Conservation (phyloP, 108 stramenopile genomes). For the Fragilariopsis cylindrus region DNA sequence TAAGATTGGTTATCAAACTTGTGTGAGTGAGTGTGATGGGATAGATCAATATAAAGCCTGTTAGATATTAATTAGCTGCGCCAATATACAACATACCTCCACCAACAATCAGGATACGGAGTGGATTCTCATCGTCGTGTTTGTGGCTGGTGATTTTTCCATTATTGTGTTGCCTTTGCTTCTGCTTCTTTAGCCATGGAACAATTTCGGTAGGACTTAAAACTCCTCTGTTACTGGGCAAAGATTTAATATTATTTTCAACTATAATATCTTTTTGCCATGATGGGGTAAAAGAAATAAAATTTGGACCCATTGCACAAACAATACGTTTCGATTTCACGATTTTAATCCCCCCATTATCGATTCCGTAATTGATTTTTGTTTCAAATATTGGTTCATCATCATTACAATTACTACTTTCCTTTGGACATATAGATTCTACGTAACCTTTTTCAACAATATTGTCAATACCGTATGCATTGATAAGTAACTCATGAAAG, state of each 20-base stretch:
- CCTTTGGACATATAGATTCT: background rate
- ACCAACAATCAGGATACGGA: constrained; percentile 4
- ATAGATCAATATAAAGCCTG: too few species aligned
- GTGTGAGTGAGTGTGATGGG: too few species aligned
- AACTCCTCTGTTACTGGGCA: background rate
- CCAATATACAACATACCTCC: background rate
- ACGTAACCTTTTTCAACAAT: constrained; percentile 8
- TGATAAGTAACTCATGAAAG: constrained; percentile 20
- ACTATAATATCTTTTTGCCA: constrained; percentile 5
- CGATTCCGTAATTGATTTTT: background rate
- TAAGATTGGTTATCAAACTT: too few species aligned
- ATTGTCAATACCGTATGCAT: constrained; percentile 28
- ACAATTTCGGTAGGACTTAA: background rate
- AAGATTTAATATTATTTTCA: background rate
- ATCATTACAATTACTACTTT: background rate
- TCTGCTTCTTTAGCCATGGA: background rate
- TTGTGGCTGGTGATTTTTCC: background rate
- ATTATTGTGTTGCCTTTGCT: background rate
- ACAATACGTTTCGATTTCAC: constrained; percentile 23
- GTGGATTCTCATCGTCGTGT: background rate
- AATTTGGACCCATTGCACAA: constrained; percentile 36
- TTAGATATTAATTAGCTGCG: too few species aligned
- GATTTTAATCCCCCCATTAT: constrained; percentile 1
- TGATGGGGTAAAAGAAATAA: background rate
- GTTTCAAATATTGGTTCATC: background rate